Conservation (phyloP, 2,329 filamentous ascomycete genomes). For the Anisogramma anomala region DNA sequence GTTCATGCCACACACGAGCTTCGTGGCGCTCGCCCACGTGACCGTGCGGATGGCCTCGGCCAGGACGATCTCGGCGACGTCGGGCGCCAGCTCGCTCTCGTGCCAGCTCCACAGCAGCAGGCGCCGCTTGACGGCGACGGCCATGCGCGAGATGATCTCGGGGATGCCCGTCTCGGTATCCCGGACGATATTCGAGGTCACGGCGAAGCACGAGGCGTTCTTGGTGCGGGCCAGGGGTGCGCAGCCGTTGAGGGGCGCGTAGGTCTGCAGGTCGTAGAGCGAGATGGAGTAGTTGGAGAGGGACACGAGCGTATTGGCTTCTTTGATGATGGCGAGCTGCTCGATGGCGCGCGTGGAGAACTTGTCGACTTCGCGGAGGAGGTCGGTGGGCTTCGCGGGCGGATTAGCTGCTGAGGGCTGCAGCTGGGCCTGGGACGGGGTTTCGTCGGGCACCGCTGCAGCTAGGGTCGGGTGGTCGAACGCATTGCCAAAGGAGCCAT, state of each 20-base stretch:
- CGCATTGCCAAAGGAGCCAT: conserved; percentile 21
- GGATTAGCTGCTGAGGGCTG: conserved; percentile 20
- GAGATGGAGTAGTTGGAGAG: conserved; percentile 83
- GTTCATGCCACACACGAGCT: conserved; percentile 80
- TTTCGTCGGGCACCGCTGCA: conserved; percentile 13
- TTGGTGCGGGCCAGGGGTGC: conserved; percentile 63
- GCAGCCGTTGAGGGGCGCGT: conserved; percentile 51
- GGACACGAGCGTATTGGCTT: conserved; percentile 82
- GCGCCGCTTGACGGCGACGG: conserved; percentile 84
- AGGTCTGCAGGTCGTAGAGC: conserved; percentile 79
- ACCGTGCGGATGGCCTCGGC: conserved; percentile 76
- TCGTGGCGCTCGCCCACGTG: conserved; percentile 82
- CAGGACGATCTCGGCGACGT: conserved; percentile 66
- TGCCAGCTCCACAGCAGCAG: conserved; percentile 92
- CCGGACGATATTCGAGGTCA: conserved; percentile 91
- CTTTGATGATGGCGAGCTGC: conserved; percentile 90
- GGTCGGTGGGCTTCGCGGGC: conserved; percentile 51
- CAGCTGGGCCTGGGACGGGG: conserved; percentile 18
- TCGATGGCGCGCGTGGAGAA: conserved; percentile 86
- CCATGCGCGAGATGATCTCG: conserved; percentile 81
- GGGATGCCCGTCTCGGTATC: conserved; percentile 78
- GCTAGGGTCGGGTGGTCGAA: conserved; percentile 5
- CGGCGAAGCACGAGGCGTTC: conserved; percentile 80
- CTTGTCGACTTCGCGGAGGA: conserved; percentile 84
- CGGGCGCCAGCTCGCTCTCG: conserved; percentile 68